Base-by-base conservation (phyloP, 371 early-diverging fungal genomes). In the Cokeromyces recurvatus region DNA sequence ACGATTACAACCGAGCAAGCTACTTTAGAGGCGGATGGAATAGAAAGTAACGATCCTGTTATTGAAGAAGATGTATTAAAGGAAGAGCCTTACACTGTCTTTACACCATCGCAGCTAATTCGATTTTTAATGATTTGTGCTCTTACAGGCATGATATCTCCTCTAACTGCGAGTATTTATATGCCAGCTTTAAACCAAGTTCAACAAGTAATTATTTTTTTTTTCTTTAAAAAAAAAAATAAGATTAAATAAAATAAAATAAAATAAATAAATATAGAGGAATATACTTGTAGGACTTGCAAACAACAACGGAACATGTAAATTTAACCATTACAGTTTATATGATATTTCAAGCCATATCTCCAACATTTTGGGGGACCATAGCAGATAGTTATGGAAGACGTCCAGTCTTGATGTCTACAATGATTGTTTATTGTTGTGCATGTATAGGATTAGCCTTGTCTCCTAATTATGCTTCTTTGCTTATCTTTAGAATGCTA, bases 301-400 rank as follows among this genome's bases (percentile, higher is more conserved):
- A 49, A 6, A 49, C 51, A 21, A 54, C 55, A 0, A 47, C 63
- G 15, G 52, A 49, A 23, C 23, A 55, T 7, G 51, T 68, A 2
- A 68, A 57, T 23, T 32, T 68, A 1, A 59, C 66, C 1, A 43
- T 68, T 3, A 62, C 65, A 0, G 34, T 51, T 0, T 68, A 65
- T 21, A 64, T 68, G 69, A 35, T 68, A 1, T 51, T 59, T 23
- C 69, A 68, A 40, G 69, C 51, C 9, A 15, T 65, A 2, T 55
- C 69, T 6, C 69, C 69, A 9, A 40, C 66, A 6, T 57, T 84
- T n/a, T 86, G 85, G 85, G 84, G 81, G 10, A 68, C 78, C 5
- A 51, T 84, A 7, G 72, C 86, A 0, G 86, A 86, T 51, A 55
- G 53, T 14, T 64, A 59, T 32, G 85, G 86, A 2, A 68, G 86